Evolutionary conservation across 2,329 filamentous ascomycete genomes (phyloP).

Genomic region (Thyridium curvatum): DNA sequence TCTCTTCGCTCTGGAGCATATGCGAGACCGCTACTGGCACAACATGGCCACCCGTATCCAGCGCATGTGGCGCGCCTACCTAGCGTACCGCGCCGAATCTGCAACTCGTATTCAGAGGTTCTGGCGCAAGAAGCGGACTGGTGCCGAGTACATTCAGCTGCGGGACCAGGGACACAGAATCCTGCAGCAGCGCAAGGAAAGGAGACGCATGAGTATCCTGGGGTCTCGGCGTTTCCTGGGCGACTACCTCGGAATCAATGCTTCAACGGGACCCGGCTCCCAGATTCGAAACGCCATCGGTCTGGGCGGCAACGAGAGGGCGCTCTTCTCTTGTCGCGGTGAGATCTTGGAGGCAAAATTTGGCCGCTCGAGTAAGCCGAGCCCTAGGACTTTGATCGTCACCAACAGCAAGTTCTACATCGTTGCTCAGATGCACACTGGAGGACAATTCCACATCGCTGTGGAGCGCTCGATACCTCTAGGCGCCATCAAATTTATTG

Average conservation of each 20-base stretch:
- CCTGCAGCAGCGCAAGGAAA: conserved; percentile 80
- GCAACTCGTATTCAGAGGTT: conserved; percentile 91
- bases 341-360: conserved; percentile 92
- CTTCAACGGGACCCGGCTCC: conserved; percentile 70
- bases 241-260: conserved; percentile 88
- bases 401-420: conserved; percentile 86
- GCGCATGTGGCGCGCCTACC: conserved; percentile 92
- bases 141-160: conserved; percentile 81
- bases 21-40: conserved; percentile 98
- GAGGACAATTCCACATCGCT: conserved; percentile 73
- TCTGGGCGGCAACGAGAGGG: conserved; percentile 65
- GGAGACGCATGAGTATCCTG: conserved; percentile 82
- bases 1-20: conserved; percentile 90
- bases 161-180: conserved; percentile 83
- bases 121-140: conserved; percentile 89
- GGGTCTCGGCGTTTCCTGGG: conserved; percentile 90
- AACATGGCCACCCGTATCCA: conserved; percentile 99
- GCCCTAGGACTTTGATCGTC: conserved; percentile 76
- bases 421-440: conserved; percentile 75
- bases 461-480: conserved; percentile 78
- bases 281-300: conserved; percentile 71
- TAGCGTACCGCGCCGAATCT: conserved; percentile 86
- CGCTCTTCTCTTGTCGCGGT: conserved; percentile 84
- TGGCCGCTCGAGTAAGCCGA: conserved; percentile 89
- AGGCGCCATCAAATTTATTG: conserved; percentile 82